phyloP scores from a whole-genome alignment of 305 asterid species.

The Andrographis paniculata region DNA sequence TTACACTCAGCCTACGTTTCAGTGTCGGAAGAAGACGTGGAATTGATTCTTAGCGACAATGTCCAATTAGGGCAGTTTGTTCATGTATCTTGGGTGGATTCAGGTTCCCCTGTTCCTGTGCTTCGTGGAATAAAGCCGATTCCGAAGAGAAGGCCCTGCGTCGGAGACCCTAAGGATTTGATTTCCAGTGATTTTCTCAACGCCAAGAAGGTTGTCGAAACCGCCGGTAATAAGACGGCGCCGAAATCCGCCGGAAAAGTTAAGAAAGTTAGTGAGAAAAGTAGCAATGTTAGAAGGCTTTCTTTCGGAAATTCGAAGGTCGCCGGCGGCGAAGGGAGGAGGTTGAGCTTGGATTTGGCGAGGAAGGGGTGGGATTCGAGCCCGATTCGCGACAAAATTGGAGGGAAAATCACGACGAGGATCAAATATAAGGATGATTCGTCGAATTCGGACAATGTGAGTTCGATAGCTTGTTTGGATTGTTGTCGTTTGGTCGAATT shows the following conservation, averaged over 20 bases:
- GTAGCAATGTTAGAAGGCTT: slow-evolving; percentile 49
- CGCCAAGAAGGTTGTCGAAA: slow-evolving; percentile 36
- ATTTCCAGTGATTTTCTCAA: slow-evolving; percentile 74
- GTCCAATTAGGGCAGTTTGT: slow-evolving; percentile 84
- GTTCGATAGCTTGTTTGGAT: no score
- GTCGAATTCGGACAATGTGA: slow-evolving; percentile 29
- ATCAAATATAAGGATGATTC: no score
- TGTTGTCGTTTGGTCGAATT: no score
- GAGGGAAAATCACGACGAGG: slow-evolving; percentile 21
- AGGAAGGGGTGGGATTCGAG: slow-evolving; percentile 78
- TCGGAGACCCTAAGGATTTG: slow-evolving; percentile 83
- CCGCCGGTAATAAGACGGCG: slow-evolving; percentile 25
- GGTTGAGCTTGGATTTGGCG: slow-evolving; percentile 73
- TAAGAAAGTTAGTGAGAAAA: slow-evolving; percentile 47
- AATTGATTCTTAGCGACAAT: slow-evolving; percentile 62
- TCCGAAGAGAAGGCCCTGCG: slow-evolving; percentile 59
- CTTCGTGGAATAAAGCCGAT: slow-evolving; percentile 70
- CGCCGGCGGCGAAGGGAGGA: slow-evolving; percentile 39
- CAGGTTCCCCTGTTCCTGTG: slow-evolving; percentile 83
- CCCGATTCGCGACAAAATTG: slow-evolving; percentile 28
- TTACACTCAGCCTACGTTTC: slow-evolving; percentile 85
- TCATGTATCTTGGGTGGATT: slow-evolving; percentile 56
- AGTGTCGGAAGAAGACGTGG: slow-evolving; percentile 63
- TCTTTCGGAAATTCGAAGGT: slow-evolving; percentile 53
- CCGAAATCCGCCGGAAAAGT: slow-evolving; percentile 33